A percentile compares a stretch with the other conserved stretches of the same genome.
phyloP scores from a whole-genome alignment of 139 green algal species.

The Chlorella sp. region DNA sequence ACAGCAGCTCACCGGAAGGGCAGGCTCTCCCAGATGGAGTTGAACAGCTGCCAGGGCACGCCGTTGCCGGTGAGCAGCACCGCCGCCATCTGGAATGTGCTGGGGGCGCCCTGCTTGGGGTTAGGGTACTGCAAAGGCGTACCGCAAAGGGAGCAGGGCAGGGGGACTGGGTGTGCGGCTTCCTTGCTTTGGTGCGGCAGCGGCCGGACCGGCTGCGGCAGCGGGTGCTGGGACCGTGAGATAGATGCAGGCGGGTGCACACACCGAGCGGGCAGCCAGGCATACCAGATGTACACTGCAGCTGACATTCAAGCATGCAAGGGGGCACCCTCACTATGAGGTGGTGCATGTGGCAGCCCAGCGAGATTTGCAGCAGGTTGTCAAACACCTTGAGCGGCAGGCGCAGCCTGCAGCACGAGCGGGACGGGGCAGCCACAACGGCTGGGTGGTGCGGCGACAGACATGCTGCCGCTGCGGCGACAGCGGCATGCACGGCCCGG shows the following conservation, averaged over 20 bases:
- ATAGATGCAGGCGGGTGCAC: neutral
- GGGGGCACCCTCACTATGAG: neutral
- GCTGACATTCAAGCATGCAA: too few relatives aligned
- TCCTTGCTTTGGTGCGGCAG: too few relatives aligned
- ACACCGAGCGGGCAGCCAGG: neutral
- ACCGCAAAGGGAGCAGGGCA: neutral
- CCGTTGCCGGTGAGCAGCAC: slow-evolving; percentile 32
- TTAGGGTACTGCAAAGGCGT: neutral
- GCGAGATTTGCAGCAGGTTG: slow-evolving; percentile 14
- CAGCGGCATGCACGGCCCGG: too few relatives aligned
- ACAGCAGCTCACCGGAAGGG: slow-evolving; percentile 7
- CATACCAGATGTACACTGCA: neutral
- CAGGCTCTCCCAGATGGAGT: slow-evolving; percentile 11
- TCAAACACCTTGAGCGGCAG: neutral
- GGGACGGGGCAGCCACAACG: neutral
- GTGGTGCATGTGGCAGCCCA: slow-evolving; percentile 26
- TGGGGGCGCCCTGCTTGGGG: too few relatives aligned
- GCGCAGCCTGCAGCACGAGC: neutral
- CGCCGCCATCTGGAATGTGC: neutral
- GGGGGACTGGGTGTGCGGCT: too few relatives aligned
- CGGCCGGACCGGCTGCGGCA: too few relatives aligned
- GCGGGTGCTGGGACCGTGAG: neutral
- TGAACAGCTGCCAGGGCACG: slow-evolving; percentile 31
- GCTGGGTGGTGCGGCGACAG: too few relatives aligned
- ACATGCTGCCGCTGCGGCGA: too few relatives aligned